A percentile compares a stretch with the other conserved stretches of the same genome.
Evolutionary conservation across 2,329 filamentous ascomycete genomes (phyloP).

Genomic region (Parafenestella ontariensis): DNA sequence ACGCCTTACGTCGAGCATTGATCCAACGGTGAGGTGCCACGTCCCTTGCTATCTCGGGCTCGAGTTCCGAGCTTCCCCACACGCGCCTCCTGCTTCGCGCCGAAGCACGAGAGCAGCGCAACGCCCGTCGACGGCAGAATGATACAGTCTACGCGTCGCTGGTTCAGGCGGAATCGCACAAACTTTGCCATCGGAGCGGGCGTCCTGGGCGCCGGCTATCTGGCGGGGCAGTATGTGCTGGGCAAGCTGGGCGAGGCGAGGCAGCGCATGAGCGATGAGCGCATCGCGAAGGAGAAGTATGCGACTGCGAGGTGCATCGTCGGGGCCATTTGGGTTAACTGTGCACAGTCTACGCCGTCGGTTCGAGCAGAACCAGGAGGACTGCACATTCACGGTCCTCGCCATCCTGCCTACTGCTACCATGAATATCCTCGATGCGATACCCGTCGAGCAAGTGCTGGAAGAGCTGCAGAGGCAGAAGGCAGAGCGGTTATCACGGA

Average conservation of each 20-base stretch:
- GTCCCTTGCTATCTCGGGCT: slow-evolving; percentile 6
- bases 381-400: slow-evolving; percentile 98
- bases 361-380: slow-evolving; percentile 98
- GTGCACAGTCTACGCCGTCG: slow-evolving; percentile 80
- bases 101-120: slow-evolving; percentile 4
- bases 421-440: slow-evolving; percentile 82
- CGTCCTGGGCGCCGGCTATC: slow-evolving; percentile 86
- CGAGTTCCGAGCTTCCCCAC: slow-evolving; percentile 8
- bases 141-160: slow-evolving; percentile 80
- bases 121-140: slow-evolving; percentile 48
- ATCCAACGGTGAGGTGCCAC: slow-evolving; percentile 13
- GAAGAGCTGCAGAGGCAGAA: slow-evolving; percentile 95
- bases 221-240: slow-evolving; percentile 91
- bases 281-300: slow-evolving; percentile 96
- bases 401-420: slow-evolving; percentile 91
- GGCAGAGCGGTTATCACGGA: slow-evolving; percentile 70
- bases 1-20: background rate
- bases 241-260: slow-evolving; percentile 90
- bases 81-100: slow-evolving; percentile 22
- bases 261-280: slow-evolving; percentile 95
- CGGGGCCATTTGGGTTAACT: slow-evolving; percentile 4
- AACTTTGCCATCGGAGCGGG: slow-evolving; percentile 87
- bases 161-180: slow-evolving; percentile 90
- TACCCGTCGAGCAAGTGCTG: slow-evolving; percentile 92
- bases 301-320: slow-evolving; percentile 27